Evolutionary conservation across 192 early-diverging fungal species (phyloP).

Genomic region (Rhizophagus prolifer): DNA sequence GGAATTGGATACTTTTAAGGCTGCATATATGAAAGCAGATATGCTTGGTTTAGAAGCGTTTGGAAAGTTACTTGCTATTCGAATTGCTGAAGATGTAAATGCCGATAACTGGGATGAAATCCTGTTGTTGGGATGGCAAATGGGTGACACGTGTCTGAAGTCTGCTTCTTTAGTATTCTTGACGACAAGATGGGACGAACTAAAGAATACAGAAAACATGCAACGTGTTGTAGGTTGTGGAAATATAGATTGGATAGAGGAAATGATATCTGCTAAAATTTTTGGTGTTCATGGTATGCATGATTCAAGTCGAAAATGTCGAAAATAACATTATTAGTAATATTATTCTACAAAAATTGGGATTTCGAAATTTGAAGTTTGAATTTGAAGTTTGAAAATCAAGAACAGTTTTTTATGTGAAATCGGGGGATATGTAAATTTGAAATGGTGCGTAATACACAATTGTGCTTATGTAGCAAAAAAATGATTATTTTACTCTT

Average conservation of each 20-base stretch:
- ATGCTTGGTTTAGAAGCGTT: slow-evolving; percentile 17
- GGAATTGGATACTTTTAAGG: slow-evolving; percentile 11
- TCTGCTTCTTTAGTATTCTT: neutral
- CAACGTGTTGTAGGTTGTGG: slow-evolving; percentile 12
- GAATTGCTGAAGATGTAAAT: slow-evolving; percentile 18
- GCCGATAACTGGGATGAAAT: slow-evolving; percentile 23
- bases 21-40: slow-evolving; percentile 19
- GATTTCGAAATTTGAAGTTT: no score
- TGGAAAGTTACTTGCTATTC: slow-evolving; percentile 15
- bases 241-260: slow-evolving; percentile 20
- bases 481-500: neutral
- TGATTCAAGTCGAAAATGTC: slow-evolving; percentile 4
- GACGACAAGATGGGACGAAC: neutral
- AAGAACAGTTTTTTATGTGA: neutral
- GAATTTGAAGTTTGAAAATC: no score
- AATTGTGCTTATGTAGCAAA: neutral
- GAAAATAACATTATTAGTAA: neutral
- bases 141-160: slow-evolving; percentile 11
- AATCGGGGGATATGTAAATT: neutral
- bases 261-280: slow-evolving; percentile 15
- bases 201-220: slow-evolving; percentile 20
- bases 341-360: neutral
- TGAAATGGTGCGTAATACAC: neutral
- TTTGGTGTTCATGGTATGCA: slow-evolving; percentile 16
- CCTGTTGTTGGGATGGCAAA: slow-evolving; percentile 18